These are phyloP conservation scores for Saccharomycopsis synnaedendra DNA, from an alignment of 805 yeast genomes.

Conservation along the genomic window DNA sequence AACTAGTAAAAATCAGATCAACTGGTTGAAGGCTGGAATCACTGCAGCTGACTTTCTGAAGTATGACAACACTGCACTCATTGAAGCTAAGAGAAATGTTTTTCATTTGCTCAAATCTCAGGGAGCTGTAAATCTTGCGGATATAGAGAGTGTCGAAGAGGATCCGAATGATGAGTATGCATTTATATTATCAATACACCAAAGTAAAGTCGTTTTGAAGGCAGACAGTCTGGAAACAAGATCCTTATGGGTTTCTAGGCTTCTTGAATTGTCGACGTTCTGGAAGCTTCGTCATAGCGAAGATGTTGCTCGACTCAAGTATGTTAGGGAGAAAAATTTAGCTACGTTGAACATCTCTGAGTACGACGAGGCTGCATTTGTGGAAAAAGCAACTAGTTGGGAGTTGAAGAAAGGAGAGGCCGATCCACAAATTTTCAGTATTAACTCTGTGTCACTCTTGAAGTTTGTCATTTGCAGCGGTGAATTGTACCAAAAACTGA, in stretches of 20 bases:
- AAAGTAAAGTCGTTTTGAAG: no score
- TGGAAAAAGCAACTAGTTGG: slow-evolving; percentile 38
- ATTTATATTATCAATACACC: no score
- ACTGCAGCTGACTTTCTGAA: slow-evolving; percentile 30
- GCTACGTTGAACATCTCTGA: slow-evolving; percentile 39
- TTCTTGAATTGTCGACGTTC: slow-evolving; percentile 35
- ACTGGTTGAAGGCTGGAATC: slow-evolving; percentile 43
- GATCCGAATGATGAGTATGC: no score
- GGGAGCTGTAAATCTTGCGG: slow-evolving; percentile 49
- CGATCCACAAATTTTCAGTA: slow-evolving; percentile 40
- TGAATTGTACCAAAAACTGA: slow-evolving; percentile 52
- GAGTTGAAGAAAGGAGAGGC: slow-evolving; percentile 41
- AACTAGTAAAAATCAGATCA: slow-evolving; percentile 26
- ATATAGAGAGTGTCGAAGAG: slow-evolving; percentile 22
- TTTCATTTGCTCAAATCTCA: slow-evolving; percentile 44
- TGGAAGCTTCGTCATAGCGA: slow-evolving; percentile 44
- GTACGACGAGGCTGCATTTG: slow-evolving; percentile 41
- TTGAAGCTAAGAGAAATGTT: slow-evolving; percentile 53
- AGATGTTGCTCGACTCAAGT: slow-evolving; percentile 28
- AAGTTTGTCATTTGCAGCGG: slow-evolving; percentile 57
- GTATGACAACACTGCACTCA: slow-evolving; percentile 47
- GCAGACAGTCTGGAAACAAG: slow-evolving; percentile 21
- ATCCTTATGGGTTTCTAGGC: slow-evolving; percentile 54
- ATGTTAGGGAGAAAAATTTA: slow-evolving; percentile 34
- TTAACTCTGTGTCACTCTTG: slow-evolving; percentile 47